Evolutionary conservation across 1,284 basidiomycete species (phyloP), one percentile per base, ranked within the genome.

Genomic region (Exobasidium cylindrosporum): DNA sequence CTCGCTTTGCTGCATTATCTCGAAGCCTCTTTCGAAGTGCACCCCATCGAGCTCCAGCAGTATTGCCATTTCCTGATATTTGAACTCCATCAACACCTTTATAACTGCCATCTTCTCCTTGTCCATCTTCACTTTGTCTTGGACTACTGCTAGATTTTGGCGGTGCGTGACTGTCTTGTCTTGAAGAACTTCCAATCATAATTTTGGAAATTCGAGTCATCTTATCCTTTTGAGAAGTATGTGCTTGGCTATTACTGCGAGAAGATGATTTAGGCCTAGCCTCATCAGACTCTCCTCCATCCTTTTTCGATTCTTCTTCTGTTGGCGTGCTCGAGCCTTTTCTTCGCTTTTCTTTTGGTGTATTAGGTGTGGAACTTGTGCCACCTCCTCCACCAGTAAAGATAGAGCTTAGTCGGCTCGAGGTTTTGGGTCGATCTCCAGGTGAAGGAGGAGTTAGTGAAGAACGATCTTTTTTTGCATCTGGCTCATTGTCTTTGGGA

Each of bases 1-100:
- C 35, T 13, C 31, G 14, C 14, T 53, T 57, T 32, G 24, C 44
- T 30, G 23, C 55, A 54, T 57, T 61, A 6, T 40, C 54, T 23
- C 53, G 30, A n/a, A 60, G 31, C 2, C 58, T 32, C 28, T 62
- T 52, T n/a, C 49, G 47, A n/a, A 62, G 54, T 11, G 53, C 24
- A 24, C 40, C 54, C 60, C 60, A 62, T 6, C 44, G 32, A 4
- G 43, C 60, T 10, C 13, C 43, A 17, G 35, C 35, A n/a, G n/a
- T n/a, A 40, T 40, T 40, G 17, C 35, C 17, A 17, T 7, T 17
- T 7, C 35, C 35, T 10, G 10, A 10, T 17, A 40, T 10, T 17
- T 40, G 35, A 7, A 40, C 35, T 7, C 28, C 28, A 28, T 47
- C 44, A 23, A 57, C 21, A n/a, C 44, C 23, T 54, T 3, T 35